Evolutionary conservation across 768 basidiomycete species (phyloP), one percentile per base, ranked within the genome.

Genomic region (Tremella yokohamensis): DNA sequence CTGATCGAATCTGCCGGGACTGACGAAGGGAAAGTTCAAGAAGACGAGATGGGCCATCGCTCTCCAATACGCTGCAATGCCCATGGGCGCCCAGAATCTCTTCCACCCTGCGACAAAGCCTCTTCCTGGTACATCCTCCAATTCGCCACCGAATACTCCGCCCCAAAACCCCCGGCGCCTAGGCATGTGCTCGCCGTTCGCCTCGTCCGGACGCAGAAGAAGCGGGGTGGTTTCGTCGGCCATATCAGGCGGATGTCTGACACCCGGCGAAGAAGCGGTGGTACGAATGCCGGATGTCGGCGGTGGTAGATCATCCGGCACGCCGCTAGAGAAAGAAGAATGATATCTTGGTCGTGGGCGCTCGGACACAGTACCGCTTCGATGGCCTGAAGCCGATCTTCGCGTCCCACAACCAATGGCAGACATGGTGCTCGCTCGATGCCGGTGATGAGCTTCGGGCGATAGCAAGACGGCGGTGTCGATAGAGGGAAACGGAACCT

Each of bases 21-120:
- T 67, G 44, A 76, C 75, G 25, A 76, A 63, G 12, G 73, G 75
- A 45, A 76, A 73, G 45, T 74, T 76, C 25, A 76, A 45, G n/a
- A 74, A 37, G 2, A 70, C 54, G 29, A 76, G 60, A 52, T 76
- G 75, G 12, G 69, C 18, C 40, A 69, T 37, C n/a, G 68, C 65
- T 40, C 61, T 51, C 75, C 75, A 76, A 53, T 74, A 72, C 24
- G 58, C 55, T 6, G 50, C 45, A 37, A 59, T 56, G 12, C 56
- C 58, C 13, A 71, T 7, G 26, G 75, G 68, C 29, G 58, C 52
- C 65, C 66, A 65, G 47, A 66, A 76, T 55, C 73, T 54, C 52
- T 58, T 62, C 49, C 64, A 68, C n/a, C 66, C 63, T 22, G 52
- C 60, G 9, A 18, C 47, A 60, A 69, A 66, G 8, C 25, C 12